These are phyloP conservation scores for Houttuynia cordata DNA, from an alignment of 164 flowering plant genomes.

Conservation along the genomic window DNA sequence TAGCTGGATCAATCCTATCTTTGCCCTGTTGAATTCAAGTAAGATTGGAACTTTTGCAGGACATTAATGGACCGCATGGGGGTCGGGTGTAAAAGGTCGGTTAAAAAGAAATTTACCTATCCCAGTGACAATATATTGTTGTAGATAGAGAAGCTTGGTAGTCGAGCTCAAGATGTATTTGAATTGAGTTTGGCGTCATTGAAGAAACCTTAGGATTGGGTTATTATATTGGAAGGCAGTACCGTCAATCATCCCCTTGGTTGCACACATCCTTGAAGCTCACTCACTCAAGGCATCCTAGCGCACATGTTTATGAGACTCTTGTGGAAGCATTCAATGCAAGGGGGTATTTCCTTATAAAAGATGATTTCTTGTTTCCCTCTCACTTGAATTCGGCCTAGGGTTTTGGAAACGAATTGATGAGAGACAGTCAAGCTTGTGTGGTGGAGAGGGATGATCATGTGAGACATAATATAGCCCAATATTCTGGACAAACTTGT, in stretches of 20 bases:
- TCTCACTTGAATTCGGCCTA: slow-evolving; percentile 25
- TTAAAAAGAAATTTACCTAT: no score
- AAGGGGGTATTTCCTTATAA: slow-evolving; percentile 22
- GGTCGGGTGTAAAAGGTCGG: background rate
- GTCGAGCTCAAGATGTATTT: no score
- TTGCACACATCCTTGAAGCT: background rate
- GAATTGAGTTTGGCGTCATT: background rate
- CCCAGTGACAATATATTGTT: background rate
- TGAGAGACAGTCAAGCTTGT: slow-evolving; percentile 9
- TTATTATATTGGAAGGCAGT: background rate
- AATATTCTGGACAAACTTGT: slow-evolving; percentile 39
- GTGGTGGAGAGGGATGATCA: slow-evolving; percentile 14
- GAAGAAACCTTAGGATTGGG: background rate
- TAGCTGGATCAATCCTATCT: background rate
- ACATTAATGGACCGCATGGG: background rate
- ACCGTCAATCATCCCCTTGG: no score
- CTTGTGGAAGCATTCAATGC: slow-evolving; percentile 14
- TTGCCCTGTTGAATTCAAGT: background rate
- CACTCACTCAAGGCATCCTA: background rate
- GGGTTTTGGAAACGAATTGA: slow-evolving; percentile 28
- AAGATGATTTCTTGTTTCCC: slow-evolving; percentile 6
- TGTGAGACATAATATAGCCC: slow-evolving; percentile 45
- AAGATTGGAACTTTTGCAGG: background rate
- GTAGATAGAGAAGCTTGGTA: background rate
- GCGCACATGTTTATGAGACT: background rate